phyloP scores from a whole-genome alignment of 768 basidiomycete species.

The Mrakia hoshinonis region DNA sequence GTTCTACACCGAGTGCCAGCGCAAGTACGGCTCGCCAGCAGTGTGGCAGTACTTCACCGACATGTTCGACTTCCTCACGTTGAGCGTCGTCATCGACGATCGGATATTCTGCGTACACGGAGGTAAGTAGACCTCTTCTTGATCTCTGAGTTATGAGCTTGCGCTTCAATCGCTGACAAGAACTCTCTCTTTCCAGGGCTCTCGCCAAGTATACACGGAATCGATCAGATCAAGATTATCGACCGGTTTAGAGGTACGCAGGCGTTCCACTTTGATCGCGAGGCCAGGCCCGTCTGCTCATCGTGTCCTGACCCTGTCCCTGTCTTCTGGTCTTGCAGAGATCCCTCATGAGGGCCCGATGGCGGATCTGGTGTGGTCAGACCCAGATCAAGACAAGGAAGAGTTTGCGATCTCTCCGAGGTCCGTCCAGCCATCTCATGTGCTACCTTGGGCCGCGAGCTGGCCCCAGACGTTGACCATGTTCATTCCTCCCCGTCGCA shows the following conservation, averaged over 20 bases:
- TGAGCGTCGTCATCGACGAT: conserved; percentile 97
- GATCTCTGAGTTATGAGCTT: neutral
- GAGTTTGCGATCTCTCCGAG: conserved; percentile 98
- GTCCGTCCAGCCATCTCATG: conserved; percentile 45
- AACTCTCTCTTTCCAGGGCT: conserved; percentile 53
- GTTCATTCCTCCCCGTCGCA: conserved; percentile 37
- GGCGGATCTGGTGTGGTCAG: conserved; percentile 99
- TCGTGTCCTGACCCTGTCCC: neutral
- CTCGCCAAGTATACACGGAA: conserved; percentile 95
- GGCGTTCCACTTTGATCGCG: neutral
- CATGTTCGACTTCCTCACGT: conserved; percentile 98
- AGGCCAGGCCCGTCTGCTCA: neutral
- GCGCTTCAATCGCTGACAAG: neutral
- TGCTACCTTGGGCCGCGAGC: neutral
- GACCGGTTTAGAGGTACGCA: conserved; percentile 86
- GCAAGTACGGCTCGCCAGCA: conserved; percentile 90
- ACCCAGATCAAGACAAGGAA: conserved; percentile 98
- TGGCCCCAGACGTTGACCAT: neutral
- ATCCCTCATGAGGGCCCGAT: conserved; percentile 99
- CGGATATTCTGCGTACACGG: conserved; percentile 99
- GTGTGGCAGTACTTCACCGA: conserved; percentile 99
- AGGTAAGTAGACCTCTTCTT: conserved; percentile 48
- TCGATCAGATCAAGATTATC: conserved; percentile 98
- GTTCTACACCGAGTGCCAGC: conserved; percentile 95
- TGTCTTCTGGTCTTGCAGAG: conserved; percentile 59